These are phyloP conservation scores for Beauveria sp. DNA, from an alignment of 2,329 filamentous ascomycete species.

Conservation along the genomic window DNA sequence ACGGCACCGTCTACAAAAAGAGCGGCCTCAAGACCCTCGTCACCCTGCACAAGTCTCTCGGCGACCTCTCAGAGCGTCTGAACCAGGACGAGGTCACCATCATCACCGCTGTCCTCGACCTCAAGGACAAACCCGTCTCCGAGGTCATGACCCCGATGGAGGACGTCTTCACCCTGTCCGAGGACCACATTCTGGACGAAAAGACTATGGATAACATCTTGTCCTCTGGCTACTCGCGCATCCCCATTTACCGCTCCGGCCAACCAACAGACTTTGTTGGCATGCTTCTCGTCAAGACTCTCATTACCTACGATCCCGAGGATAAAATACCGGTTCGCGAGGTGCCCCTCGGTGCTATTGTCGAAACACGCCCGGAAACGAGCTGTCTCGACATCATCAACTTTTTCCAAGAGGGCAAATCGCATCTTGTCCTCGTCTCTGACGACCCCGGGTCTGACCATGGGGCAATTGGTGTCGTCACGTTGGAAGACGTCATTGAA, in stretches of 20 bases:
- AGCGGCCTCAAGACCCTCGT: constrained; percentile 94
- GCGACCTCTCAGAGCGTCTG: constrained; percentile 76
- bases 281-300: constrained; percentile 96
- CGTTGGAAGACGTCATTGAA: constrained; percentile 95
- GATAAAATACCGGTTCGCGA: constrained; percentile 81
- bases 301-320: constrained; percentile 97
- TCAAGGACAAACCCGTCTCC: constrained; percentile 92
- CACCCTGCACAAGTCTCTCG: constrained; percentile 86
- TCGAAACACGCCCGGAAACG: constrained; percentile 89
- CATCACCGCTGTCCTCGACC: constrained; percentile 89
- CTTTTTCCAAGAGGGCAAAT: constrained; percentile 99
- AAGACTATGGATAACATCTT: constrained; percentile 90
- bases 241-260: constrained; percentile 84
- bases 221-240: constrained; percentile 88
- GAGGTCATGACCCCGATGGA: constrained; percentile 98
- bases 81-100: constrained; percentile 99
- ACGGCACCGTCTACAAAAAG: constrained; percentile 97
- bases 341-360: constrained; percentile 86
- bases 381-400: constrained; percentile 98
- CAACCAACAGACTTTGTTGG: constrained; percentile 86
- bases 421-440: constrained; percentile 95
- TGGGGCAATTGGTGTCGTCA: constrained; percentile 88
- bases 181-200: constrained; percentile 87
- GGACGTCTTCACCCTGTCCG: constrained; percentile 94
- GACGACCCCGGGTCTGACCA: constrained; percentile 83